Conservation (phyloP, 1,284 basidiomycete genomes). For the Caloboletus inedulis region DNA sequence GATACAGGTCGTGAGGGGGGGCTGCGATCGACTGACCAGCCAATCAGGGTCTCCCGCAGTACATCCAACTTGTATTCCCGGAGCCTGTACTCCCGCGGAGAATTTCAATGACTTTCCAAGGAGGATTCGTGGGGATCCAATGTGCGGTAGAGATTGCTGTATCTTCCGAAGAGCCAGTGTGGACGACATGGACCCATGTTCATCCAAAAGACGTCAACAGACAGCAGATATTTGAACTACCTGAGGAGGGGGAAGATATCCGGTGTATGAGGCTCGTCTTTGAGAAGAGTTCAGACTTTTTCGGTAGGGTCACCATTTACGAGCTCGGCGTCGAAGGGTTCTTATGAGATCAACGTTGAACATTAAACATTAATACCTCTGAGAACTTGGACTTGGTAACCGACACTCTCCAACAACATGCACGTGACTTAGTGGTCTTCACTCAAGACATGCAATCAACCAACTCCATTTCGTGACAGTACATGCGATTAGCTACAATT, state of each 20-base stretch:
- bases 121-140: constrained; percentile 72
- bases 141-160: constrained; percentile 49
- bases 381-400: no score
- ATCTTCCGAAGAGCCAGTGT: constrained; percentile 32
- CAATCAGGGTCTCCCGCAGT: constrained; percentile 57
- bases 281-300: constrained; percentile 75
- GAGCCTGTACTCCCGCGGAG: constrained; percentile 50
- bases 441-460: constrained; percentile 25
- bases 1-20: constrained; percentile 7
- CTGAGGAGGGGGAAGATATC: constrained; percentile 32
- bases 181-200: constrained; percentile 50
- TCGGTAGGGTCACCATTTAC: constrained; percentile 71
- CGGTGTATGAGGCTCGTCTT: constrained; percentile 62
- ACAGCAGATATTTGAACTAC: constrained; percentile 60
- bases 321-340: constrained; percentile 55
- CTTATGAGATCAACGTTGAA: not conserved
- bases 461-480: constrained; percentile 24
- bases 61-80: constrained; percentile 60
- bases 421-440: constrained; percentile 1
- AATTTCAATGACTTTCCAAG: constrained; percentile 73
- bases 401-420: not conserved
- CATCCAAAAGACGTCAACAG: constrained; percentile 78
- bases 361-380: not conserved
- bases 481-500: constrained; percentile 19
- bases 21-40: constrained; percentile 9